Evolutionary conservation across 495 filamentous ascomycete species (phyloP).

Genomic region (Ramalina intermedia): DNA sequence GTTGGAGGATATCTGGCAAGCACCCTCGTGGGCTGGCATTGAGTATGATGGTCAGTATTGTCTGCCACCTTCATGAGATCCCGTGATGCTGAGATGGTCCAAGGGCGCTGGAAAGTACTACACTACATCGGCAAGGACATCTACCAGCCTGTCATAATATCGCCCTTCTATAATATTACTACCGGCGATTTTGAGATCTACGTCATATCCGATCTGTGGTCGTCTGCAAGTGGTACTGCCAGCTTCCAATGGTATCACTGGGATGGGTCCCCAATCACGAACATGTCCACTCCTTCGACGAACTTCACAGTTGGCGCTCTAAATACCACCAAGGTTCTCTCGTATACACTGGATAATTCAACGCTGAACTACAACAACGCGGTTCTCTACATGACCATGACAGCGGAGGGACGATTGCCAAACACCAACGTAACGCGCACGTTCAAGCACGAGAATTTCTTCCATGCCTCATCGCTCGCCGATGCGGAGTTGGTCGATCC

Average conservation of each 20-base stretch:
- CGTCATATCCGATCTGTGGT: conserved; percentile 44
- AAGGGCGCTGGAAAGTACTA: conserved; percentile 51
- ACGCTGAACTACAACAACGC: conserved; percentile 28
- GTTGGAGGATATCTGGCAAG: conserved; percentile 56
- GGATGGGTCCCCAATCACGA: conserved; percentile 21
- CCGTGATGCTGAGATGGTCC: conserved; percentile 15
- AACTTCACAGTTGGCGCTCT: conserved; percentile 42
- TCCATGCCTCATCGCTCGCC: conserved; percentile 37
- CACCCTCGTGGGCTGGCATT: conserved; percentile 44
- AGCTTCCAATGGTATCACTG: conserved; percentile 22
- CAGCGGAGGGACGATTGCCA: conserved; percentile 36
- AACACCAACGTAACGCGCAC: conserved; percentile 33
- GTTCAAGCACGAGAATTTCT: conserved; percentile 43
- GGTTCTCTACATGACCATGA: conserved; percentile 41
- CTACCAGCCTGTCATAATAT: conserved; percentile 45
- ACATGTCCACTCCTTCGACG: conserved; percentile 17
- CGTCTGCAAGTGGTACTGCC: conserved; percentile 14
- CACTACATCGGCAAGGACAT: conserved; percentile 47
- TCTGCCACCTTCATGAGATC: background rate
- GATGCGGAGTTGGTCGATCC: conserved; percentile 43
- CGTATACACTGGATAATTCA: conserved; percentile 24
- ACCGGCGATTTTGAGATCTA: conserved; percentile 42
- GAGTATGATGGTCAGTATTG: conserved; percentile 4
- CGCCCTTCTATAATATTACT: conserved; percentile 44
- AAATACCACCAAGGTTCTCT: conserved; percentile 43